phyloP scores from a whole-genome alignment of 257 asterid species.

The Nyctanthes arbortristis region DNA sequence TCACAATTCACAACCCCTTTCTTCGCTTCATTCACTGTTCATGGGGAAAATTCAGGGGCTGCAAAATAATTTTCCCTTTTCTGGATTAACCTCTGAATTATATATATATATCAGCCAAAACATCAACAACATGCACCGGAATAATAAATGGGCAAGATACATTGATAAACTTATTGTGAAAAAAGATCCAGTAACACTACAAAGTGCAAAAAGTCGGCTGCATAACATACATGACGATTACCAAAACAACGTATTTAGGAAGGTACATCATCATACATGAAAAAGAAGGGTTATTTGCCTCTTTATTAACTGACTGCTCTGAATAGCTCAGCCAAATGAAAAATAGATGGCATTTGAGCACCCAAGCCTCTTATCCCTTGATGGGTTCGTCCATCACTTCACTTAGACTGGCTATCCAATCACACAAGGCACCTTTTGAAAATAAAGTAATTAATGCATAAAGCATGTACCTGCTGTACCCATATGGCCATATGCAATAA shows the following conservation, averaged over 20 bases:
- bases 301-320: constrained; percentile 42
- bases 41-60: too few species aligned
- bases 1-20: too few species aligned
- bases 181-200: not conserved
- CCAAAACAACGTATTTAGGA: constrained; percentile 12
- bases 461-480: too few species aligned
- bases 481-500: not conserved
- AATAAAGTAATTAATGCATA: constrained; percentile 25
- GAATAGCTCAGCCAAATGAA: constrained; percentile 62
- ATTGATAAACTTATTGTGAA: not conserved
- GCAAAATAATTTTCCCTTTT: too few species aligned
- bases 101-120: too few species aligned
- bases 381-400: constrained; percentile 21
- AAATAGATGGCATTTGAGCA: constrained; percentile 57
- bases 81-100: too few species aligned
- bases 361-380: constrained; percentile 24
- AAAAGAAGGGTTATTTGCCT: constrained; percentile 21
- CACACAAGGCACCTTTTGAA: constrained; percentile 32
- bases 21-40: not conserved
- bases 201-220: constrained; percentile 20
- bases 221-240: constrained; percentile 33
- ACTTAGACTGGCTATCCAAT: constrained; percentile 46
- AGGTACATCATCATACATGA: constrained; percentile 33
- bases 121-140: not conserved
- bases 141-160: not conserved